Base-by-base conservation (phyloP, 805 yeast genomes). In the Naumovozyma dairenensis region DNA sequence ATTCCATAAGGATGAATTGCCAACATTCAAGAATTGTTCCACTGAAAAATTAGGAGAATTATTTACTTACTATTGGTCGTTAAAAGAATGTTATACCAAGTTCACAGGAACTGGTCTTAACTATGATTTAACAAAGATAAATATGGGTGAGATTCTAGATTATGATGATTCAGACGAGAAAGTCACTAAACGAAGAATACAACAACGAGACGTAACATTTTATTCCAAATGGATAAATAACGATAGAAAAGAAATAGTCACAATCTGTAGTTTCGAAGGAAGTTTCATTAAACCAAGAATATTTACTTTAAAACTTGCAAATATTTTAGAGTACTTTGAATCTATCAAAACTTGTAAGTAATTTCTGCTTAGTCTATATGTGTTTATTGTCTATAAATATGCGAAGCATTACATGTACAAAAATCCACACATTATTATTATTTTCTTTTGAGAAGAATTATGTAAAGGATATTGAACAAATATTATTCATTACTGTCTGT, bases 51-150 rank as follows among this genome's bases (percentile, higher is more conserved):
- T 16, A 20, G 9, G 56, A 58, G 31, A 40, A 48, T 6, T 60
- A 2, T 69, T 79, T 44, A 70, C 79, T 14, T 73, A 72, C 25
- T 64, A 69, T 22, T 83, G 94, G 94, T 80, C 94, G 0, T 53
- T 83, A 34, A 83, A 83, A 49, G 94, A 83, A 51, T 74, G 84
- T 15, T 80, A 73, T 47, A 69, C 82, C 5, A 83, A 83, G 46
- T 70, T 66, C 25, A 45, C 69, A 2, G 94, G 93, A 0, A 55
- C 66, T 13, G 93, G 94, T 0, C 51, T 74, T 10, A 61, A 61
- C 34, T 53, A 57, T 20, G 56, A 60, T 32, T 39, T 65, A 20
- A 25, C 35, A 2, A 28, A 40, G 1, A 51, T 61, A 21, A 51
- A 59, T 39, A 56, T 60, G 32, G 44, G 51, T 2, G 30, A 40